Base-by-base conservation (phyloP, 345 rosid species). In the Jatropha curcas region DNA sequence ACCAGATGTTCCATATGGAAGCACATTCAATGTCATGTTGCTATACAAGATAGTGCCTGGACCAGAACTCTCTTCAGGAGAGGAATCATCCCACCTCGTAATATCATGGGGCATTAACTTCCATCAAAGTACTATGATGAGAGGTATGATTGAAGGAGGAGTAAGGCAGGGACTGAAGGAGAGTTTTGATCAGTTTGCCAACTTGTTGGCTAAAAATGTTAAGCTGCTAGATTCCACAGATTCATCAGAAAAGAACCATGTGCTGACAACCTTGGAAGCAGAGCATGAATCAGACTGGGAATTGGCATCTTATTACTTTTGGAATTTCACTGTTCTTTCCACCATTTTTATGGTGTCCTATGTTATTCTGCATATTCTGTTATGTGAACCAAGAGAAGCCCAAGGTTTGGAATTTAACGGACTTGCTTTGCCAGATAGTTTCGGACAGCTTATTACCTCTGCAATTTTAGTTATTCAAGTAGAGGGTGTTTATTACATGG, bases 81-180 rank as follows among this genome's bases (percentile, higher is more conserved):
- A 80, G 51, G 93, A 87, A 80, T 82, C 92, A 31, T 85, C 89
- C 25, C 88, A 52, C 22, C 86, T 92, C 39, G 52, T 80, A n/a
- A 72, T 92, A 73, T 90, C 97, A 19, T 94, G 97, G 98, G 89
- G 83, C 51, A 79, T 90, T 63, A 77, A 77, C 22, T 92, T 94
- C 74, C 82, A 52, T 71, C 94, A 88, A n/a, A 86, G 72, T 82
- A 85, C 90, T 51, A 77, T 90, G 82, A 89, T 94, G 93, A 90
- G 79, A 83, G 84, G 91, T 67, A 87, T 94, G 95, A 92, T 92
- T 73, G 93, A 89, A 87, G 90, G 90, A 61, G 98, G 97, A 59
- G 93, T 74, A 67, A 86, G 79, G 82, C 92, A 90, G 83, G 97
- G 98, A 30, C 68, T 94, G 55, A 88, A 79, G 71, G 93, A 89